Conservation (phyloP, 2,329 filamentous ascomycete species). For the Ceratocystis smalleyi region DNA sequence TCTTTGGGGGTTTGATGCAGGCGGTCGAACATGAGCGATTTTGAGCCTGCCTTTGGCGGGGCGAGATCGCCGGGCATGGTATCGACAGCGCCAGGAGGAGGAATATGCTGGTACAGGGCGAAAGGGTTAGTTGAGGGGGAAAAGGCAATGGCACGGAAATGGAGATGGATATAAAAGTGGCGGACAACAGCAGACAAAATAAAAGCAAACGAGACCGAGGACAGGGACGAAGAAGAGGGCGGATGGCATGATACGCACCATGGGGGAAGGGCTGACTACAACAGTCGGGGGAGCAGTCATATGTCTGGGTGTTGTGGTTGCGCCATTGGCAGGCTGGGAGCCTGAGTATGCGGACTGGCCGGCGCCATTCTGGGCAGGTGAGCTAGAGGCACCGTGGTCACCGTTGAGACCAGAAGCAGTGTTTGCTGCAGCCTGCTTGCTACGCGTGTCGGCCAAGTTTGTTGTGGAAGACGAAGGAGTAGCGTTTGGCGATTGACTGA, state of each 20-base stretch:
- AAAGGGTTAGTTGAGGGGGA: slow-evolving; percentile 3
- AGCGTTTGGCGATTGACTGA: slow-evolving; percentile 44
- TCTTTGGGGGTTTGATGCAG: slow-evolving; percentile 92
- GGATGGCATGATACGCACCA: slow-evolving; percentile 40
- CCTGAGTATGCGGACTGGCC: slow-evolving; percentile 21
- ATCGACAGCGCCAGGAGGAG: slow-evolving; percentile 82
- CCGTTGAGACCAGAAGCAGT: neutral
- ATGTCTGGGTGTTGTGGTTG: slow-evolving; percentile 47
- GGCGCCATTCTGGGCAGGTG: slow-evolving; percentile 25
- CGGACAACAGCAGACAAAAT: slow-evolving; percentile 16
- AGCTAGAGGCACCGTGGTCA: slow-evolving; percentile 21
- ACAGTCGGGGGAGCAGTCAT: slow-evolving; percentile 66
- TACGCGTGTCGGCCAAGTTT: slow-evolving; percentile 68
- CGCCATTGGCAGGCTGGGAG: slow-evolving; percentile 29
- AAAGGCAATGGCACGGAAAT: neutral
- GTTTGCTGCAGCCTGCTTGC: slow-evolving; percentile 42
- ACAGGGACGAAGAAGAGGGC: slow-evolving; percentile 16
- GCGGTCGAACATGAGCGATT: slow-evolving; percentile 75
- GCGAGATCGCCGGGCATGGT: slow-evolving; percentile 97
- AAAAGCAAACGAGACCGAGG: neutral
- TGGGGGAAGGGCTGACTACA: slow-evolving; percentile 85
- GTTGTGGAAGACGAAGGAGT: slow-evolving; percentile 86
- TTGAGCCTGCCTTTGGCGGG: slow-evolving; percentile 79
- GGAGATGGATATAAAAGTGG: neutral
- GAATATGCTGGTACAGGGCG: slow-evolving; percentile 51